Base-by-base conservation (phyloP, 2,329 filamentous ascomycete species). In the Monilinia laxa region DNA sequence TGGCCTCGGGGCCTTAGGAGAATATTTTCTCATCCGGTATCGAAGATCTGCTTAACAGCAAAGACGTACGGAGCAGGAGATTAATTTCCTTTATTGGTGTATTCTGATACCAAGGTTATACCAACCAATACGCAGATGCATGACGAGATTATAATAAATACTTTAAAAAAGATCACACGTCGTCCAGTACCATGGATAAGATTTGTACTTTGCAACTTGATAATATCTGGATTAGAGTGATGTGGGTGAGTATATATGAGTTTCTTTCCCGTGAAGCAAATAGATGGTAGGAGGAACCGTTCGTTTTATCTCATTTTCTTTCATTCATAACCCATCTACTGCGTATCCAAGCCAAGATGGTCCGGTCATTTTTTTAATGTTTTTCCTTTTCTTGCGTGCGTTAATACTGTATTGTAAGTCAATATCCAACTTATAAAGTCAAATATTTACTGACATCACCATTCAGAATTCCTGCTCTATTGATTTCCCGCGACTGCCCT, bases 291-390 rank as follows among this genome's bases (percentile, higher is more conserved):
- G 25, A 20, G 31, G 9, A 60, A n/a, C 18, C n/a, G 38, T 20
- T 47, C 57, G 28, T 23, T 35, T 12, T 42, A 2, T 25, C 51
- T n/a, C 14, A 20, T 38, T n/a, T 51, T 6, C n/a, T 23, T 51
- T 9, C 38, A 4, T 51, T 25, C 9, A 7, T 60, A 23, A 31
- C 14, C 45, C 11, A 20, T 51, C n/a, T 18, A 7, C n/a, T 18
- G 45, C 45, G 38, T 51, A 51, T 9, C 58, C 47, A 51, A 51
- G 58, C 58, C 31, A 60, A 38, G 28, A 60, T 60, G 58, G 45
- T 25, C 35, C 45, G 12, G 45, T 38, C 58, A 25, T n/a, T 25
- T 60, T 45, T 23, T 60, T 60, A 25, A 9, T 16, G 38, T 60
- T 9, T 7, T 51, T 60, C 51, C 14, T 18, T 18, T 60, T 12